Evolutionary conservation across 352 stramenopile genomes (phyloP).

Genomic region (Phytophthora syringae): DNA sequence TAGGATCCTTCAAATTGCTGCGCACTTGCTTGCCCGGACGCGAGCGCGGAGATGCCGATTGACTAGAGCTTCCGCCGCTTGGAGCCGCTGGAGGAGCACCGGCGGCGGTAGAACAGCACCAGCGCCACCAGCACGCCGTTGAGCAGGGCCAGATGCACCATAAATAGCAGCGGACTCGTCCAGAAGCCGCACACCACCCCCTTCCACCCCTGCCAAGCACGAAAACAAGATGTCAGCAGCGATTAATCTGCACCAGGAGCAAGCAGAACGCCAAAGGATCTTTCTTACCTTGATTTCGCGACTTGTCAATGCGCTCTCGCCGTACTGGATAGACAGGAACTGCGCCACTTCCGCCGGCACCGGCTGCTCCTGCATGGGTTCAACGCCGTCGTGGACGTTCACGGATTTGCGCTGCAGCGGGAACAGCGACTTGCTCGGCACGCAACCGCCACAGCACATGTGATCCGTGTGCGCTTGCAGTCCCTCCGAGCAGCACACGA

Average conservation of each 20-base stretch:
- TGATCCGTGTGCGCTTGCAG: slow-evolving; percentile 65
- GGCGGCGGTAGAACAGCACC: slow-evolving; percentile 51
- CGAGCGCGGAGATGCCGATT: background rate
- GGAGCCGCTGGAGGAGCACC: slow-evolving; percentile 17
- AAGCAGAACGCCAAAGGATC: background rate
- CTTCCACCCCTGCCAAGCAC: slow-evolving; percentile 68
- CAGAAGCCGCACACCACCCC: slow-evolving; percentile 80
- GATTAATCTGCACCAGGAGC: background rate
- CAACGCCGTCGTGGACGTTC: slow-evolving; percentile 50
- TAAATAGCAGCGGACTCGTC: slow-evolving; percentile 72
- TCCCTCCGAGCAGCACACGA: slow-evolving; percentile 79
- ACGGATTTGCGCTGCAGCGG: slow-evolving; percentile 58
- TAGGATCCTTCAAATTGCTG: background rate
- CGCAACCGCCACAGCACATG: slow-evolving; percentile 82
- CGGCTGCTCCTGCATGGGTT: slow-evolving; percentile 56
- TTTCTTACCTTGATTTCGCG: slow-evolving; percentile 77
- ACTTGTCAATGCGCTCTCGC: slow-evolving; percentile 51
- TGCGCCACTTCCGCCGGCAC: slow-evolving; percentile 61
- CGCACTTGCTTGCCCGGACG: background rate
- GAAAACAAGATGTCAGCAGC: background rate
- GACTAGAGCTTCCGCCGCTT: slow-evolving; percentile 61
- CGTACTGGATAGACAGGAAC: slow-evolving; percentile 79
- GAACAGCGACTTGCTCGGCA: slow-evolving; percentile 66
- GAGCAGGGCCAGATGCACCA: slow-evolving; percentile 55
- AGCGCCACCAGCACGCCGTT: slow-evolving; percentile 41